Evolutionary conservation across 768 basidiomycete species (phyloP), one percentile per base, ranked within the genome.

Genomic region (Phanerochaete carnosa): DNA sequence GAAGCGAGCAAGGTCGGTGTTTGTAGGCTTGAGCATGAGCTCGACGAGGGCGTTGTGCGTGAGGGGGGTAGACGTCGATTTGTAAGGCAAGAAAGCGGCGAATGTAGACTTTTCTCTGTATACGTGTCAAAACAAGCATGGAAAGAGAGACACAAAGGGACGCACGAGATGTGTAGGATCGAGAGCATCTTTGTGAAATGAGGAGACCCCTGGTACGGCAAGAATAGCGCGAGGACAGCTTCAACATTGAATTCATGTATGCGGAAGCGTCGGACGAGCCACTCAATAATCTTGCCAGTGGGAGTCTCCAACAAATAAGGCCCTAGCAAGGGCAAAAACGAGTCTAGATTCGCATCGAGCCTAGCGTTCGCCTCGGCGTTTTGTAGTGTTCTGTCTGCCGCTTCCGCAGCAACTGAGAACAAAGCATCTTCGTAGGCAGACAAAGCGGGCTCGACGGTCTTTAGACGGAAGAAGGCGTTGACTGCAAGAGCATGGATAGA

Each of bases 151-250:
- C 28, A 19, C 19, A 11, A 19, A 19, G 8, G 39, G 23, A 76
- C 85, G 26, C 64, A 92, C 90, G 81, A 79, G 59, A 94, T 82
- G 66, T 88, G 83, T 56, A 98, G 76, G 66, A 99, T 94, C 1
- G 90, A 85, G 26, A 97, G 79, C 81, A 98, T 92, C 66, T 97
- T 96, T 9, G 89, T 83, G 73, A 98, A 98, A 71, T 98, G 94
- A 0, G 92, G 87, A 4, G 95, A 91, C 65, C 95, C 93, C 68
- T 98, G 94, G 70, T 96, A 98, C 0, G 97, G 97, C 30, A 98
- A 76, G 74, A 98, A 98, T 25, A 94, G 77, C 8, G 87, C 75
- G 6, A 98, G 79, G 28, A 95, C 70, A 25, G 83, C 80, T 57
- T 89, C 83, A 57, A 95, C 80, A 68, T 98, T 97, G 77, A 98